Evolutionary conservation across 2,329 filamentous ascomycete species (phyloP), one percentile per base, ranked within the genome.

Genomic region (Cladorrhinum sp.): DNA sequence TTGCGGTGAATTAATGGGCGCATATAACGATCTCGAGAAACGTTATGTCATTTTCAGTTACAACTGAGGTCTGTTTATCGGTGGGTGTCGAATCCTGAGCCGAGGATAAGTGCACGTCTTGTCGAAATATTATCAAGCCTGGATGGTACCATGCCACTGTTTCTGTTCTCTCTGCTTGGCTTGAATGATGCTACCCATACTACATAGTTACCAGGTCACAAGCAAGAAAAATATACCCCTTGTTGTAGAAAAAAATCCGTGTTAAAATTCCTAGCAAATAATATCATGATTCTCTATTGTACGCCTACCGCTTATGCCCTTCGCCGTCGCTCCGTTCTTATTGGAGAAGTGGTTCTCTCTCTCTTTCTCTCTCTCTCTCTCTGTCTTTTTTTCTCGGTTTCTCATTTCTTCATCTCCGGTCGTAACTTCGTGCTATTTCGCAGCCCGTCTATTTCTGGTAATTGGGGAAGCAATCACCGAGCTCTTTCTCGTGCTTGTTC

Each of bases 401-500:
- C 23, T 23, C 29, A 27, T 50, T 22, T 50, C 24, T n/a, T 57
- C 16, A 7, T 53, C 24, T 57, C 53, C 29, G 23, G 41, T 64
- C 61, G 58, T 60, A 23, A 57, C 41, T 38, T 22, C 36, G 27
- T 8, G 53, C 32, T 8, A 49, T 45, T 32, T 27, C 22, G 18
- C 2, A 12, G n/a, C 23, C 50, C 22, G 32, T 22, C 18, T 49
- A 62, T 25, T 65, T 60, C 67, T 72, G 68, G 65, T 77, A 82
- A 56, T 65, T 75, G 18, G 86, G 86, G 77, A 93, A 93, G 77
- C 90, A 92, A 48, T 91, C 88, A 55, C 80, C 73, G 25, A 91
- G 78, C 48, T 81, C 80, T 79, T 91, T 91, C 79, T 77, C 87
- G 79, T 93, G 90, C 81, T 91, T 92, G 77, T 91, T 91, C 65